phyloP scores from a whole-genome alignment of 2,329 filamentous ascomycete genomes.

The Verticillium nubilum region DNA sequence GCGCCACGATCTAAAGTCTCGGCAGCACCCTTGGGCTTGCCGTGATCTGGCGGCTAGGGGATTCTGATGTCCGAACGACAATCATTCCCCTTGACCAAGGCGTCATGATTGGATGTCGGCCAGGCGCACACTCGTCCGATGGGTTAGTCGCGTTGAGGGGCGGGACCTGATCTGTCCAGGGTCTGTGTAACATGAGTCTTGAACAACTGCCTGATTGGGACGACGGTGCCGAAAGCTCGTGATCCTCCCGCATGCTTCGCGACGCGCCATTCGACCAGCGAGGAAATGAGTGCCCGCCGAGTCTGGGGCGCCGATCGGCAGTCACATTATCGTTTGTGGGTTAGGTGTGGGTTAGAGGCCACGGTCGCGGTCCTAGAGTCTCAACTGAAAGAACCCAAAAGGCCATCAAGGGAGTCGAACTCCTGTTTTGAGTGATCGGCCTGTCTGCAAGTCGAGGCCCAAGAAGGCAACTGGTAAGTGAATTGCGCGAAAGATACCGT shows the following conservation, averaged over 20 bases:
- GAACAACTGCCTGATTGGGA: background rate
- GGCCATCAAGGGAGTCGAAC: background rate
- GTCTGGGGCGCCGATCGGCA: background rate
- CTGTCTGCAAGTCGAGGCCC: background rate
- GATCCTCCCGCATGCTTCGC: background rate
- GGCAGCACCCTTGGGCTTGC: background rate
- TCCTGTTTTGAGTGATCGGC: background rate
- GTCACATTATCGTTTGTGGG: background rate
- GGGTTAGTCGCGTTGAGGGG: background rate
- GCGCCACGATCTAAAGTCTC: background rate
- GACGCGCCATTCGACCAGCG: background rate
- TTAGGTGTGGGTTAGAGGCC: background rate
- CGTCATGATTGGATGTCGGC: background rate
- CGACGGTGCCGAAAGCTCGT: background rate
- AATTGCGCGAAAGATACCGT: background rate
- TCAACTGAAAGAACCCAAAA: background rate
- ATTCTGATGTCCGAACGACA: background rate
- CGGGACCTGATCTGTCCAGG: background rate
- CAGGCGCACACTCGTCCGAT: background rate
- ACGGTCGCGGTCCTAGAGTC: background rate
- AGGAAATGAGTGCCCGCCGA: background rate
- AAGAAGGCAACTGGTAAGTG: background rate
- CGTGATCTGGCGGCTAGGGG: background rate
- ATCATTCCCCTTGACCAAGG: background rate
- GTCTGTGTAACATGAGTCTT: background rate